phyloP scores from a whole-genome alignment of 139 green algal species.

The Pseudopediastrum boryanum region DNA sequence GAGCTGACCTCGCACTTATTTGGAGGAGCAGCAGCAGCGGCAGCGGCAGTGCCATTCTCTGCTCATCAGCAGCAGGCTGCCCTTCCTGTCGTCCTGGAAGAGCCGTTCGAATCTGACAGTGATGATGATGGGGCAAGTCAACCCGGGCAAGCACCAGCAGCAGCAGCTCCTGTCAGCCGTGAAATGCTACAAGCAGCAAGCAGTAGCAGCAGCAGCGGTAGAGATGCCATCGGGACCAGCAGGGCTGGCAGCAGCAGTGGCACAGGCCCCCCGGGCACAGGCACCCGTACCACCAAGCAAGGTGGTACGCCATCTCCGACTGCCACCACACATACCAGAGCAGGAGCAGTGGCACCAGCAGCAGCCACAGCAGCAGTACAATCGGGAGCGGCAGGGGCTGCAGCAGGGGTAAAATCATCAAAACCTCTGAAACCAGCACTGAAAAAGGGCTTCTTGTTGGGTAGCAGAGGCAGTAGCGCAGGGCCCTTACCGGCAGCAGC shows the following conservation, averaged over 20 bases:
- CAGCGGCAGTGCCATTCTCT: neutral
- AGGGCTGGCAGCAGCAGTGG: no score
- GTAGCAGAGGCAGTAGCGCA: neutral
- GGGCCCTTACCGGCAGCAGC: neutral
- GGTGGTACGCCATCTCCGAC: no score
- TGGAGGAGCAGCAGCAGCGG: conserved; percentile 7
- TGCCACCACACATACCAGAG: no score
- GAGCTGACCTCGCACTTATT: no score
- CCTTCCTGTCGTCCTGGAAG: conserved; percentile 15
- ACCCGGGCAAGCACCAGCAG: neutral
- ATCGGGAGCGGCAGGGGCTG: neutral
- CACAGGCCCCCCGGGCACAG: no score
- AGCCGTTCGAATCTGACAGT: neutral
- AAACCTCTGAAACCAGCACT: conserved; percentile 27
- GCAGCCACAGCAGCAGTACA: neutral
- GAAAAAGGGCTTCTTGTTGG: conserved; percentile 44
- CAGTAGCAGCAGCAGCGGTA: neutral
- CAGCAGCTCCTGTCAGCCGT: neutral
- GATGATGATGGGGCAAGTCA: conserved; percentile 1
- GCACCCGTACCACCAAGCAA: no score
- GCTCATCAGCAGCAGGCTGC: neutral
- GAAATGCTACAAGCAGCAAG: neutral
- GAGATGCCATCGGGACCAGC: neutral
- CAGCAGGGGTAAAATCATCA: neutral
- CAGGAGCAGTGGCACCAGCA: no score